These are phyloP conservation scores for Prunus padus DNA, from an alignment of 306 rosid species.

Conservation along the genomic window DNA sequence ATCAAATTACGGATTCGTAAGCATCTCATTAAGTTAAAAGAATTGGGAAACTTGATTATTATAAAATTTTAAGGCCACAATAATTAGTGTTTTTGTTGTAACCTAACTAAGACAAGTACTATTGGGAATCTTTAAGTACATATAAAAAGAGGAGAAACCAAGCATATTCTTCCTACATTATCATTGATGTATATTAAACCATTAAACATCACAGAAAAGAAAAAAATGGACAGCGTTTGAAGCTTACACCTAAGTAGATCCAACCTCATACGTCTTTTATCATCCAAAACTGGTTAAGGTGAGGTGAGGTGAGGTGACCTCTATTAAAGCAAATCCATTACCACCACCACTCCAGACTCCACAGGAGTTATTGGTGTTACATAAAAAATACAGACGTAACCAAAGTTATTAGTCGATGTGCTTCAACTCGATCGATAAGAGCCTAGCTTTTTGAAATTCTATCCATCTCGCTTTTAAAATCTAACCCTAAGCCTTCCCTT, in stretches of 20 bases:
- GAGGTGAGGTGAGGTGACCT: not conserved
- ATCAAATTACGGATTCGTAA: too few species aligned
- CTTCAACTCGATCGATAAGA: not conserved
- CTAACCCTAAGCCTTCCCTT: not conserved
- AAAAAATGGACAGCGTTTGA: not conserved
- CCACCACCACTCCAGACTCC: not conserved
- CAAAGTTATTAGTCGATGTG: not conserved
- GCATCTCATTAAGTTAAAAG: too few species aligned
- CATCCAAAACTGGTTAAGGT: not conserved
- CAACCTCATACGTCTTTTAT: not conserved
- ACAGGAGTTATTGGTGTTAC: not conserved
- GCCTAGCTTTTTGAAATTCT: not conserved
- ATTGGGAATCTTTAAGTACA: not conserved
- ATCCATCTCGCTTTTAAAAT: not conserved
- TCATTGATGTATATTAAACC: not conserved
- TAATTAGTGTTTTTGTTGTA: too few species aligned
- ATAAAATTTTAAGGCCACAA: too few species aligned
- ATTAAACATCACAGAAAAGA: not conserved
- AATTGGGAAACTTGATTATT: too few species aligned
- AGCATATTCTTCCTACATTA: not conserved
- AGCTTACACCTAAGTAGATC: not conserved
- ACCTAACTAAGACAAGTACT: not conserved
- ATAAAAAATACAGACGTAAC: not conserved
- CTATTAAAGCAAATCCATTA: not conserved
- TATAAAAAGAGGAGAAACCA: not conserved